A percentile compares a stretch with the other conserved stretches of the same genome.
Conservation (phyloP, 805 yeast species). For the Metschnikowia similis region DNA sequence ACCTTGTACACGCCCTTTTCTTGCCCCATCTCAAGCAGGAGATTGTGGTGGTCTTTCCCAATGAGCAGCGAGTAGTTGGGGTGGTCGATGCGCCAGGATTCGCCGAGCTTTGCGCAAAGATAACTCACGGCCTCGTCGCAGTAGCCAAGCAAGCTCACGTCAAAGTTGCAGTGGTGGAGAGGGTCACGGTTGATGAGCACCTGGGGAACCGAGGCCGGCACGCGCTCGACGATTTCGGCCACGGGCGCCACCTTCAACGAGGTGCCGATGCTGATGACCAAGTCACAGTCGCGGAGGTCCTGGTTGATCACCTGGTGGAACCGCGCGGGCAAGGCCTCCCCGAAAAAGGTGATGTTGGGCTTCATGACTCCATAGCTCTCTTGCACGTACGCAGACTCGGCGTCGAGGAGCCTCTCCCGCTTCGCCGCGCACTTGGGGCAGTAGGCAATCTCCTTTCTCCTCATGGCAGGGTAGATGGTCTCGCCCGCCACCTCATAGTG, state of each 20-base stretch:
- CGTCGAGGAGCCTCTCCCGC: constrained; percentile 28
- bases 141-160: constrained; percentile 67
- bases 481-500: constrained; percentile 62
- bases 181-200: constrained; percentile 74
- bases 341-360: constrained; percentile 91
- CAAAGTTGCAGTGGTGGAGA: constrained; percentile 73
- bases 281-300: constrained; percentile 69
- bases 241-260: constrained; percentile 92
- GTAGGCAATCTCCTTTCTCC: constrained; percentile 56
- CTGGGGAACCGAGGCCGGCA: constrained; percentile 76
- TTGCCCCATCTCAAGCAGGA: neutral
- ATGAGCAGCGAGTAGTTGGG: constrained; percentile 17
- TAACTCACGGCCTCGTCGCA: constrained; percentile 80
- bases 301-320: constrained; percentile 57
- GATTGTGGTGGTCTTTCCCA: constrained; percentile 9
- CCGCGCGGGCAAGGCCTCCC: constrained; percentile 70
- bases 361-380: constrained; percentile 77
- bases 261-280: constrained; percentile 82
- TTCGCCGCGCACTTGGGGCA: constrained; percentile 62
- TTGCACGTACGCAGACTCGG: constrained; percentile 29
- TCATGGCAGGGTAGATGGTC: constrained; percentile 55
- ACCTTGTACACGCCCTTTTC: neutral
- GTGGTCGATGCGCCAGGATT: constrained; percentile 33
- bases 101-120: constrained; percentile 35
- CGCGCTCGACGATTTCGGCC: constrained; percentile 73